Evolutionary conservation across 2,329 filamentous ascomycete genomes (phyloP).

Genomic region (Phialophora expanda): DNA sequence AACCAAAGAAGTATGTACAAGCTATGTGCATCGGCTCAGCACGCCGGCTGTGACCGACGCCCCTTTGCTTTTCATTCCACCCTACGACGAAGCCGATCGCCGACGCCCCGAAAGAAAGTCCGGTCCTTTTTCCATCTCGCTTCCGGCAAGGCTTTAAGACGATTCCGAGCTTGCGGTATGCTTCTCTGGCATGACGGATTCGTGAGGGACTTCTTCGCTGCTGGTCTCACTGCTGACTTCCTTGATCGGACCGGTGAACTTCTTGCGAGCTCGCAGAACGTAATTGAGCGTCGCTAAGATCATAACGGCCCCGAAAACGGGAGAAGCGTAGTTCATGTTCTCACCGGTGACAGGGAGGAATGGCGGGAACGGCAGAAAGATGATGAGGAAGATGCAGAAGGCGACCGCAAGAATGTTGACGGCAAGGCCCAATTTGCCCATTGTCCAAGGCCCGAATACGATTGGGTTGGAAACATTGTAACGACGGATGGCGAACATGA

Average conservation of each 20-base stretch:
- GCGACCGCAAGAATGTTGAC: constrained; percentile 43
- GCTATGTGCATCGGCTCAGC: not conserved
- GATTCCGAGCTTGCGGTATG: constrained; percentile 7
- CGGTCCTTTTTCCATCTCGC: not conserved
- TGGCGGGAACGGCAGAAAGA: constrained; percentile 45
- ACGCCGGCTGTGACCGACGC: not conserved
- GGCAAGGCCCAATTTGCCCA: constrained; percentile 42
- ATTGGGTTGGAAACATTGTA: constrained; percentile 29
- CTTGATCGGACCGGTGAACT: constrained; percentile 35
- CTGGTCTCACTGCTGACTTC: constrained; percentile 30
- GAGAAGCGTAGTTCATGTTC: constrained; percentile 45
- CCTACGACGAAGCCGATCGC: not conserved
- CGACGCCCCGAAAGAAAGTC: not conserved
- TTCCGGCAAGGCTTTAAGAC: constrained; percentile 4
- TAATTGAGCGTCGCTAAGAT: constrained; percentile 30
- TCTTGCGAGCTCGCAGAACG: constrained; percentile 27
- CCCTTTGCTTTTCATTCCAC: not conserved
- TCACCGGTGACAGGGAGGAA: constrained; percentile 43
- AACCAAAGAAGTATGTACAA: not conserved
- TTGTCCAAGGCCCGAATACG: constrained; percentile 41
- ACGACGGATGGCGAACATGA: constrained; percentile 26
- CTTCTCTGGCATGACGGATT: constrained; percentile 26
- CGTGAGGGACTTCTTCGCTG: constrained; percentile 28
- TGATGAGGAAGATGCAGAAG: constrained; percentile 43
- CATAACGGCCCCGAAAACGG: constrained; percentile 32